Evolutionary conservation across 139 green algal genomes (phyloP).

Genomic region (Closterium sp.): DNA sequence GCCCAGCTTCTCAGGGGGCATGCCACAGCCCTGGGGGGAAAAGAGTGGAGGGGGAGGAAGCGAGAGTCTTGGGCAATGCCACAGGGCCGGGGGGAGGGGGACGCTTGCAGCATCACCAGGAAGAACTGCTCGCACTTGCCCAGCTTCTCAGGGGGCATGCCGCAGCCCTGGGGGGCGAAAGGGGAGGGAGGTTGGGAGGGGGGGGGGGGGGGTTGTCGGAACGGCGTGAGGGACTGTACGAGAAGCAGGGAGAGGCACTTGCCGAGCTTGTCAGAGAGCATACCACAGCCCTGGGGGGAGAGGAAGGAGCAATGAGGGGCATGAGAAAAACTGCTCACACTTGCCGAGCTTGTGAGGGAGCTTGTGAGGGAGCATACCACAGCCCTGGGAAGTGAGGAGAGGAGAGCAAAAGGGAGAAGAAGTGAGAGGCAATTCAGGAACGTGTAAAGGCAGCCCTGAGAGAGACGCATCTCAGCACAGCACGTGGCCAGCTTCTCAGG

Average conservation of each 20-base stretch:
- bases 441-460: too few relatives aligned
- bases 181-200: not conserved
- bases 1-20: slow-evolving; percentile 26
- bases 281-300: not conserved
- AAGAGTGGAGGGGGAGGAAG: not conserved
- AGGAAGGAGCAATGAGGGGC: not conserved
- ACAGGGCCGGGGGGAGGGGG: too few relatives aligned
- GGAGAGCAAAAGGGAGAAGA: too few relatives aligned
- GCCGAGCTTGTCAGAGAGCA: not conserved
- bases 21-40: too few relatives aligned
- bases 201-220: not conserved
- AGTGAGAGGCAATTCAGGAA: too few relatives aligned
- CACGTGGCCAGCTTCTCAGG: too few relatives aligned
- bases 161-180: not conserved
- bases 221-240: too few relatives aligned
- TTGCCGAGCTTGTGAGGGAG: too few relatives aligned
- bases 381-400: too few relatives aligned
- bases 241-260: not conserved
- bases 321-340: not conserved
- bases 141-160: not conserved
- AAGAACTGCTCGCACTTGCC: slow-evolving; percentile 55
- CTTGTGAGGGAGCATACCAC: too few relatives aligned
- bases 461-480: too few relatives aligned
- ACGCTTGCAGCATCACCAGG: slow-evolving; percentile 42
- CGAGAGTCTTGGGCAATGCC: too few relatives aligned